Evolutionary conservation across 2,329 filamentous ascomycete species (phyloP).

Genomic region (Aureobasidium sp.): DNA sequence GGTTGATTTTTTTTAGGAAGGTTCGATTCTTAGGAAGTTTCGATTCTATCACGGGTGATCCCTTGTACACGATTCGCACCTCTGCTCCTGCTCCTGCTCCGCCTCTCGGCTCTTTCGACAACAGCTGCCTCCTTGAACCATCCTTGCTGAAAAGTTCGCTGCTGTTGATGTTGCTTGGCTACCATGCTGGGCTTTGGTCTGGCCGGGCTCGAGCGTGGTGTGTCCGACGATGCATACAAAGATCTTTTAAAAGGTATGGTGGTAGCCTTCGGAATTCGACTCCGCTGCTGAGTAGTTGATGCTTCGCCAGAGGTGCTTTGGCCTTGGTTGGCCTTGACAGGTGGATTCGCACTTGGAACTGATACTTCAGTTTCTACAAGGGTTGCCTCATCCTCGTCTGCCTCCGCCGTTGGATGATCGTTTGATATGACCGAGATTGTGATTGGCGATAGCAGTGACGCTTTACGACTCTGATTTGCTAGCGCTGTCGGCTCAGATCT

Average conservation of each 20-base stretch:
- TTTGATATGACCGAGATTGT: background rate
- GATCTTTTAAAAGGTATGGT: background rate
- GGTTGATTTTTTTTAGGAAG: background rate
- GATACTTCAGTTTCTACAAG: background rate
- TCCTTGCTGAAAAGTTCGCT: slow-evolving; percentile 12
- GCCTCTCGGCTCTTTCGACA: slow-evolving; percentile 12
- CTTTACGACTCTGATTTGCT: background rate
- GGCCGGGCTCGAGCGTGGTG: background rate
- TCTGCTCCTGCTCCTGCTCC: background rate
- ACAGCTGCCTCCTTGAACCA: slow-evolving; percentile 14
- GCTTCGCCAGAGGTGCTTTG: background rate
- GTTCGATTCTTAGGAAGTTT: background rate
- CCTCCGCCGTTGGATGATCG: background rate
- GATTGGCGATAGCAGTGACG: background rate
- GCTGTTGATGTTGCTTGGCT: slow-evolving; percentile 2
- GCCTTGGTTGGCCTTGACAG: background rate
- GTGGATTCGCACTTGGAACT: background rate
- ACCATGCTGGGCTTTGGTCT: slow-evolving; percentile 3
- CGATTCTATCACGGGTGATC: background rate
- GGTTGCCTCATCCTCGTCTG: background rate
- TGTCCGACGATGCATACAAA: background rate
- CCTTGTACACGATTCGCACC: background rate
- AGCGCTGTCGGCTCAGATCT: background rate
- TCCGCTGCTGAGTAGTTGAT: background rate
- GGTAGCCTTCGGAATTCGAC: background rate